Conservation (phyloP, 2,329 filamentous ascomycete genomes). For the Neofusicoccum ribis region DNA sequence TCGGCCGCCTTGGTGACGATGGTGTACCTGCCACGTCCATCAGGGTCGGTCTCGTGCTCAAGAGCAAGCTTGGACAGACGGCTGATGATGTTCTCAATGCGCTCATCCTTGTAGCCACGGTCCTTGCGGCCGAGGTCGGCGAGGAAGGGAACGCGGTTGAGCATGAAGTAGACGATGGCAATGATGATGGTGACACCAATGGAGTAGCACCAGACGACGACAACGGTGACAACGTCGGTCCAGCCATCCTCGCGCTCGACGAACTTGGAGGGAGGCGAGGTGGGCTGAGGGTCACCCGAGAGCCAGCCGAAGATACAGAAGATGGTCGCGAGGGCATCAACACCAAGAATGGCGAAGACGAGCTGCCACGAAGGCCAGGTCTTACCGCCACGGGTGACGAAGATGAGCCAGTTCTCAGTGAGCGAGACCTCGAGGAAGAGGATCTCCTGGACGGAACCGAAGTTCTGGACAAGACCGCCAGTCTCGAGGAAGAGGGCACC, state of each 20-base stretch:
- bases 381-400: conserved; percentile 61
- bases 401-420: conserved; percentile 57
- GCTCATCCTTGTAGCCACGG: conserved; percentile 61
- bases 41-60: conserved; percentile 57
- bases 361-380: conserved; percentile 76
- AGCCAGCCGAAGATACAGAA: conserved; percentile 78
- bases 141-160: conserved; percentile 60
- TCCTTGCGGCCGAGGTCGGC: conserved; percentile 65
- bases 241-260: conserved; percentile 51
- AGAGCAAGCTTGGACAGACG: conserved; percentile 65
- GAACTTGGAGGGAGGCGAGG: conserved; percentile 44
- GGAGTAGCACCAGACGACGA: conserved; percentile 66
- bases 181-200: conserved; percentile 66
- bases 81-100: conserved; percentile 66
- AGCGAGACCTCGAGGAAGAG: conserved; percentile 55
- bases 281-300: conserved; percentile 51
- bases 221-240: conserved; percentile 64
- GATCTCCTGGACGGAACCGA: conserved; percentile 72
- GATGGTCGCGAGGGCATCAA: conserved; percentile 70
- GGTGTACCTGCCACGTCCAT: conserved; percentile 46
- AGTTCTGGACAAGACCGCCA: conserved; percentile 75
- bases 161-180: conserved; percentile 64
- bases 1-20: conserved; percentile 46
- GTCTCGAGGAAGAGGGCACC: conserved; percentile 67
- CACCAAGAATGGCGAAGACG: conserved; percentile 67